Conservation (phyloP, 2,329 filamentous ascomycete genomes). For the Xylariales sp. region DNA sequence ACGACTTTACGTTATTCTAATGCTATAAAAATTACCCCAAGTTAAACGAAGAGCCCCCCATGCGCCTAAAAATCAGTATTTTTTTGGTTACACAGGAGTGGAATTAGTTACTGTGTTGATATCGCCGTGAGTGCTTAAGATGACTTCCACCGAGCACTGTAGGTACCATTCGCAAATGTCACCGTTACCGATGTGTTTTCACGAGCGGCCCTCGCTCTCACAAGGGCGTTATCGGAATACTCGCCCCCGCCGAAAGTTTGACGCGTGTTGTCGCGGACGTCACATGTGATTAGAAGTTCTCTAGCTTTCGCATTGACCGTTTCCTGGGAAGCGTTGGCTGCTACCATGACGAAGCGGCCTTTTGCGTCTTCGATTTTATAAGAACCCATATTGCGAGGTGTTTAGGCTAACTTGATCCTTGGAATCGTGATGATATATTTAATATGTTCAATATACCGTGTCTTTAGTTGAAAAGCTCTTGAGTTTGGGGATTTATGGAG, state of each 20-base stretch:
- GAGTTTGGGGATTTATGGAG: too few species aligned
- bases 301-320: background rate
- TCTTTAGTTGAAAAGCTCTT: too few species aligned
- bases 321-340: background rate
- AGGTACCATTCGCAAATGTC: background rate
- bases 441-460: too few species aligned
- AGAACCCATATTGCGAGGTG: too few species aligned
- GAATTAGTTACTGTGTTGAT: background rate
- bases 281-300: conserved; percentile 12
- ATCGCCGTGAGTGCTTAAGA: background rate
- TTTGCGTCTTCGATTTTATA: conserved; percentile 4
- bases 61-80: too few species aligned
- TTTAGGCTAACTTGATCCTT: too few species aligned
- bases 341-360: conserved; percentile 12
- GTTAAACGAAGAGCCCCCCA: too few species aligned
- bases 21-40: too few species aligned
- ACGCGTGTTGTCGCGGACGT: background rate
- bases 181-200: background rate
- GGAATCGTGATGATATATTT: too few species aligned
- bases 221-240: conserved; percentile 8
- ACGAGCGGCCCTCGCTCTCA: background rate
- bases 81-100: too few species aligned
- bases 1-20: too few species aligned
- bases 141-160: conserved; percentile 1
- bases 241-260: conserved; percentile 10